A percentile compares a stretch with the other conserved stretches of the same genome.
phyloP scores from a whole-genome alignment of 345 rosid species.

The Schrenkiella parvula region DNA sequence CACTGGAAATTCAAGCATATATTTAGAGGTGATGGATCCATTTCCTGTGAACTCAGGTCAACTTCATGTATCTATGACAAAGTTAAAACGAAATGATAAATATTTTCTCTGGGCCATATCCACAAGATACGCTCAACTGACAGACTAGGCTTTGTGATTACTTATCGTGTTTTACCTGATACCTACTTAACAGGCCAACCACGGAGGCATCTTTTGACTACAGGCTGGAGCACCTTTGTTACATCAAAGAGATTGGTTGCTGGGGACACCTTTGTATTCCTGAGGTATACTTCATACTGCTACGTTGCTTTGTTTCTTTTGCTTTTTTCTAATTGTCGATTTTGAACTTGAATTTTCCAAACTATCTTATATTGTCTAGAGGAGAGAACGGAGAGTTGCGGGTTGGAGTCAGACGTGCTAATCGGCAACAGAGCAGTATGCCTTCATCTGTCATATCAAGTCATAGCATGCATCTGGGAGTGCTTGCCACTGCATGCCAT shows the following conservation, averaged over 20 bases:
- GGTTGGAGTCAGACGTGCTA: slow-evolving; percentile 74
- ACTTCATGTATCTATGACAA: neutral
- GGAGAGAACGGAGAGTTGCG: slow-evolving; percentile 70
- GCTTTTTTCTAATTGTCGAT: neutral
- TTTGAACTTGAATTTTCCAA: neutral
- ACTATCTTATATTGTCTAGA: slow-evolving; percentile 34
- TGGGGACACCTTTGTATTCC: slow-evolving; percentile 83
- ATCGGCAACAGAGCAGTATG: slow-evolving; percentile 65
- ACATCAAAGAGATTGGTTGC: slow-evolving; percentile 84
- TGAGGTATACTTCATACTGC: slow-evolving; percentile 48
- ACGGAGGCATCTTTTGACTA: slow-evolving; percentile 85
- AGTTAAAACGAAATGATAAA: neutral
- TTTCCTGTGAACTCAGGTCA: neutral
- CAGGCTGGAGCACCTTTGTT: slow-evolving; percentile 97
- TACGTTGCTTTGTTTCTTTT: neutral
- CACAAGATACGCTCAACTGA: neutral
- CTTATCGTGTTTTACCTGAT: slow-evolving; percentile 6
- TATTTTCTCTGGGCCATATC: neutral
- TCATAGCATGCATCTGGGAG: slow-evolving; percentile 95
- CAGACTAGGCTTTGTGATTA: neutral
- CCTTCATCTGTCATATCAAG: slow-evolving; percentile 92
- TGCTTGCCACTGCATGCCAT: slow-evolving; percentile 91
- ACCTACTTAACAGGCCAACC: slow-evolving; percentile 69
- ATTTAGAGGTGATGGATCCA: slow-evolving; percentile 57
- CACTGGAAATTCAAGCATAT: slow-evolving; percentile 97